phyloP scores from a whole-genome alignment of 2,329 filamentous ascomycete species.

The Fusarium palustre region DNA sequence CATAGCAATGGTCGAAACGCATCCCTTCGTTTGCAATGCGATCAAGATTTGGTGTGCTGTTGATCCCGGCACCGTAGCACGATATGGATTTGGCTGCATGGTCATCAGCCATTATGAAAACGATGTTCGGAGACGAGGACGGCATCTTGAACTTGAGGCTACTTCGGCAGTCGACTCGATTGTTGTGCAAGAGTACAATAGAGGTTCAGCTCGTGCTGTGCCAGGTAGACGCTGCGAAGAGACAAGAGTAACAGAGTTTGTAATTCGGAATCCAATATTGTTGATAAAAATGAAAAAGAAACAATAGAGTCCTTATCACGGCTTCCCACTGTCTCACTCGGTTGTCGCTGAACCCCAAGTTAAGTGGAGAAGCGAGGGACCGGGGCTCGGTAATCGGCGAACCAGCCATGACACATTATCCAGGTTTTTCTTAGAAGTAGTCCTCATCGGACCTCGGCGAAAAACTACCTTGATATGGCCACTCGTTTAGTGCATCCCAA shows the following conservation, averaged over 20 bases:
- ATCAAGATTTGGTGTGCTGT: slow-evolving; percentile 64
- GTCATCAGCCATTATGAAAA: slow-evolving; percentile 68
- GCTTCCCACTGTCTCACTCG: not conserved
- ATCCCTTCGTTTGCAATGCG: slow-evolving; percentile 62
- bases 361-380: not conserved
- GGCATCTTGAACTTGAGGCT: not conserved
- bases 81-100: slow-evolving; percentile 64
- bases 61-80: slow-evolving; percentile 64
- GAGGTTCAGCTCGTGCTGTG: not conserved
- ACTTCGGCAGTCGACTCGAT: no score
- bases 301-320: not conserved
- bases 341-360: not conserved
- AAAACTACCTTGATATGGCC: not conserved
- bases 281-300: not conserved
- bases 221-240: accelerated
- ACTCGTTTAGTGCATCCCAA: not conserved
- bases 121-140: slow-evolving; percentile 37
- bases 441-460: not conserved
- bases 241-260: not conserved
- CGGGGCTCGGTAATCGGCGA: not conserved
- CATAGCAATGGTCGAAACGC: slow-evolving; percentile 65
- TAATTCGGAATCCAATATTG: accelerated
- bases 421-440: not conserved
- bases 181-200: not conserved
- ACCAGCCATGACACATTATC: not conserved